Evolutionary conservation across 2,329 filamentous ascomycete species (phyloP), one percentile per base, ranked within the genome.

Genomic region (Phaeophleospora eucalypticola): DNA sequence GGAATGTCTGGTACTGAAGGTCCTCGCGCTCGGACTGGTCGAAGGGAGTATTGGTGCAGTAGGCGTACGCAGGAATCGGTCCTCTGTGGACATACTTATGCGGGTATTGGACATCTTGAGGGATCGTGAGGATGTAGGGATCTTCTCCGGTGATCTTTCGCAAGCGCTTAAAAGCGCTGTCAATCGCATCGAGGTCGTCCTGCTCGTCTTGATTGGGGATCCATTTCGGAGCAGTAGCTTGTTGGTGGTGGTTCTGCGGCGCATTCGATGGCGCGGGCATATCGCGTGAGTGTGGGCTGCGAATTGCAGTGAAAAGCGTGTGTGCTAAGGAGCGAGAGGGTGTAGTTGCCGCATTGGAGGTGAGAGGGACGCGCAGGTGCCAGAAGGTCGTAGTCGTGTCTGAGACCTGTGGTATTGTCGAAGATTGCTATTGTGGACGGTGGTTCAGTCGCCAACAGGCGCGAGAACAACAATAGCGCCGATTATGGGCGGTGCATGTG

Each of bases 1-100:
- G 66, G 54, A 80, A 83, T 47, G 79, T 83, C 69, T 80, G 72
- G 62, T 83, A 83, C 60, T 83, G 81, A 43, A 81, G 68, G 56
- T 75, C 70, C 38, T 65, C 61, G 57, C 81, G 74, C 63, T 84
- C 81, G 52, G 75, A 68, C 15, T 64, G 65, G 41, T 68, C 65
- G 63, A 82, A 84, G 3, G 79, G 74, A 2, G 74, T 75, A 46
- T 75, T 70, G 21, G 51, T 68, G 68, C 71, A 71, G 75, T 48
- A 61, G 48, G 9, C 49, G 63, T 18, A 3, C 12, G 15, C 36
- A 37, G 61, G 46, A 64, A 56, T n/a, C n/a, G n/a, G n/a, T n/a
- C n/a, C 48, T 66, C 59, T 58, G 70, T 60, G 50, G 64, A 29
- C 63, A 46, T 74, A 69, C 44, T 65, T 65, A 53, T 71, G 75